phyloP scores from a whole-genome alignment of 495 filamentous ascomycete genomes.

The Trypethelium eluteriae region DNA sequence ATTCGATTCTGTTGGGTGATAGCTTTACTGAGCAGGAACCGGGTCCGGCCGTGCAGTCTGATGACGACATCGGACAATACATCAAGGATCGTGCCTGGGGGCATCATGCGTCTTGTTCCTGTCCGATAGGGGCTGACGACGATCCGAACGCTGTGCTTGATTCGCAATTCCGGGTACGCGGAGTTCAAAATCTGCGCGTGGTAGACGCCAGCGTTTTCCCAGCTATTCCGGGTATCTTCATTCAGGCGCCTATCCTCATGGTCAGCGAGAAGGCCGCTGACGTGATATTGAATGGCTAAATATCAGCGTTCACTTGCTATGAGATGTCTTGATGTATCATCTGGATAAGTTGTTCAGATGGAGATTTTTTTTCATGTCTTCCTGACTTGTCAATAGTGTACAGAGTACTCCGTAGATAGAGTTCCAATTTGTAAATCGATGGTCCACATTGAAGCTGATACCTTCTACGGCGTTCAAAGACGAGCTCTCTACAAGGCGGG shows the following conservation, averaged over 20 bases:
- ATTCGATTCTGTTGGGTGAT: background rate
- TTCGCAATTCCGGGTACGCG: conserved; percentile 44
- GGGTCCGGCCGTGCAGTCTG: conserved; percentile 14
- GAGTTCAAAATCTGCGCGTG: conserved; percentile 43
- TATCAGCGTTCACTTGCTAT: too few relatives aligned
- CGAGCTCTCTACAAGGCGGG: too few relatives aligned
- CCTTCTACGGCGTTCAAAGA: too few relatives aligned
- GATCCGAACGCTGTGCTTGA: conserved; percentile 47
- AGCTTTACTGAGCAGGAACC: conserved; percentile 8
- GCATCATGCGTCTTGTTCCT: conserved; percentile 46
- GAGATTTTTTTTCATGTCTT: too few relatives aligned
- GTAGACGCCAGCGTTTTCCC: conserved; percentile 33
- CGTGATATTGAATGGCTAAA: conserved; percentile 44
- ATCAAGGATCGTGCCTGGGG: conserved; percentile 45
- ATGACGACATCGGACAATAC: conserved; percentile 20
- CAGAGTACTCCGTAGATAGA: too few relatives aligned
- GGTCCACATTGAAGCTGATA: too few relatives aligned
- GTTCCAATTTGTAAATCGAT: too few relatives aligned
- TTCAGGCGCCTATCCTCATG: conserved; percentile 55
- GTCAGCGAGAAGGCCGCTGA: conserved; percentile 56
- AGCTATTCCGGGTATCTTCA: conserved; percentile 51
- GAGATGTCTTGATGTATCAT: too few relatives aligned
- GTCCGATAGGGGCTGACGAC: conserved; percentile 43
- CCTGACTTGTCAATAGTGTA: too few relatives aligned
- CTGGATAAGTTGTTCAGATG: too few relatives aligned